These are phyloP conservation scores for Nemania serpens DNA, from an alignment of 2,329 filamentous ascomycete species.

Conservation along the genomic window DNA sequence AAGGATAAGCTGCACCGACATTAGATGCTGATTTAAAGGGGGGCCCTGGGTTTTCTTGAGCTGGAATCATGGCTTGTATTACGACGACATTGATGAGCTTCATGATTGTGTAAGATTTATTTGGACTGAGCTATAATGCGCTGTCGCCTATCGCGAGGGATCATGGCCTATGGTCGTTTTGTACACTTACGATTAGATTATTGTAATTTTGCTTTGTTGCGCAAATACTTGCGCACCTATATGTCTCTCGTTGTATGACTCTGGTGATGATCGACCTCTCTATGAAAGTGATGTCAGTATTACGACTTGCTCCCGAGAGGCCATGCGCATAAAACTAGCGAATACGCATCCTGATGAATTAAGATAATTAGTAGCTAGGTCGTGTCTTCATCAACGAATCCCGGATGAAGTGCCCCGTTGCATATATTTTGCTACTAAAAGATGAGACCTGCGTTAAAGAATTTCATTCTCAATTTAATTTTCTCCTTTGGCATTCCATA, in stretches of 20 bases:
- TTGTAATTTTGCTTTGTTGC: background rate
- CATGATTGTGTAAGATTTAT: background rate
- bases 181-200: background rate
- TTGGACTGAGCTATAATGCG: too few relatives aligned
- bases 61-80: background rate
- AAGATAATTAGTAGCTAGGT: too few relatives aligned
- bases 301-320: too few relatives aligned
- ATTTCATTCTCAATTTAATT: too few relatives aligned
- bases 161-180: background rate
- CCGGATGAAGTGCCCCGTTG: too few relatives aligned
- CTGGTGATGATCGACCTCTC: background rate
- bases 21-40: constrained; percentile 32
- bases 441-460: too few relatives aligned
- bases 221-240: background rate
- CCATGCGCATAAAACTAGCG: too few relatives aligned
- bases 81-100: background rate
- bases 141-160: background rate
- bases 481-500: too few relatives aligned
- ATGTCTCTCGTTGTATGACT: background rate
- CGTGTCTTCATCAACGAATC: too few relatives aligned
- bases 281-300: too few relatives aligned
- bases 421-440: too few relatives aligned
- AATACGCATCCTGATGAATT: too few relatives aligned
- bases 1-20: constrained; percentile 69
- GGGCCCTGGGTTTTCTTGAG: background rate